Evolutionary conservation across 192 early-diverging fungal species (phyloP).

Genomic region (Backusella circina): DNA sequence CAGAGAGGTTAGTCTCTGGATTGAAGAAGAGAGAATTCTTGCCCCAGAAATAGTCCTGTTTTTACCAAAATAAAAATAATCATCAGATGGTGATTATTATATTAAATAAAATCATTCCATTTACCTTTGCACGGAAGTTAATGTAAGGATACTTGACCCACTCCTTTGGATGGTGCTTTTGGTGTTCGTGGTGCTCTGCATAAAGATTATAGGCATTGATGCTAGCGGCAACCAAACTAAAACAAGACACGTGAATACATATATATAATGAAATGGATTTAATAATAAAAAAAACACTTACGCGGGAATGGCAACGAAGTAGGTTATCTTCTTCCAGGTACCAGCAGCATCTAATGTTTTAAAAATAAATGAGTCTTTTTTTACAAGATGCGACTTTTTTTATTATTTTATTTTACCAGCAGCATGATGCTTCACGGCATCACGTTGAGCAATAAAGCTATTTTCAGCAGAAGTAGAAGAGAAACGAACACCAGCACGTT

Average conservation of each 20-base stretch:
- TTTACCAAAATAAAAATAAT: background rate
- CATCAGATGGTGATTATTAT: too few species aligned
- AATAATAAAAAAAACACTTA: conserved; percentile 6
- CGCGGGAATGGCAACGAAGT: conserved; percentile 35
- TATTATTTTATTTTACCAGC: conserved; percentile 10
- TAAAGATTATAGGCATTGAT: conserved; percentile 36
- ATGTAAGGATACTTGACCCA: conserved; percentile 32
- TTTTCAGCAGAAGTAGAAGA: conserved; percentile 6
- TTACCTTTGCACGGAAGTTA: conserved; percentile 62
- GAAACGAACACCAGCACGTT: conserved; percentile 30
- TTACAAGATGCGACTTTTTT: background rate
- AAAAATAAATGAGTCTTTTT: background rate
- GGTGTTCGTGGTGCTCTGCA: conserved; percentile 23
- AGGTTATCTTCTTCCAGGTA: conserved; percentile 35
- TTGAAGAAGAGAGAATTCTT: background rate
- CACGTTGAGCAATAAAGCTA: conserved; percentile 24
- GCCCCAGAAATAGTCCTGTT: background rate
- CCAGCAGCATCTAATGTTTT: conserved; percentile 26
- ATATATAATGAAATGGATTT: background rate
- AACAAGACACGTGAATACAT: background rate
- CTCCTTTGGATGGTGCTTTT: conserved; percentile 24
- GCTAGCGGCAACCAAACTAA: conserved; percentile 26
- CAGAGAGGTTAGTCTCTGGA: background rate
- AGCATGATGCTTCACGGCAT: conserved; percentile 34
- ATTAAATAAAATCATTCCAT: background rate